These are phyloP conservation scores for Tetrapisispora pingtungensis DNA, from an alignment of 805 yeast species.

Conservation along the genomic window DNA sequence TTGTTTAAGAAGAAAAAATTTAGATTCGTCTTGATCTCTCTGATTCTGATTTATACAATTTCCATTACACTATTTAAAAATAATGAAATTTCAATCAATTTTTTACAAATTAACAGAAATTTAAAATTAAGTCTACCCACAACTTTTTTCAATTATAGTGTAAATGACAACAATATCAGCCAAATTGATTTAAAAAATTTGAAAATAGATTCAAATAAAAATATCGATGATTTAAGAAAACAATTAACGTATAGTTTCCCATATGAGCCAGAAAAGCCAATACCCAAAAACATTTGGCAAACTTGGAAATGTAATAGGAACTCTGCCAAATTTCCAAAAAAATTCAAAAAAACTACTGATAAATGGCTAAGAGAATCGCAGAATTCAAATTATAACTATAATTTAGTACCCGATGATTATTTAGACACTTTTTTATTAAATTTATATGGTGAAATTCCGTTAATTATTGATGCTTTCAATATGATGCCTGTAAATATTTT, in stretches of 20 bases:
- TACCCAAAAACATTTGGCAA: slow-evolving; percentile 86
- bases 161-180: no score
- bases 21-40: neutral
- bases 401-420: slow-evolving; percentile 59
- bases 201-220: neutral
- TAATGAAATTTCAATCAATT: neutral
- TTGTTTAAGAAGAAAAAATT: neutral
- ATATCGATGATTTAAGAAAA: slow-evolving; percentile 16
- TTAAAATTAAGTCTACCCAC: slow-evolving; percentile 15
- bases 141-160: no score
- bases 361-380: slow-evolving; percentile 46
- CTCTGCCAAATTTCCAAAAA: slow-evolving; percentile 46
- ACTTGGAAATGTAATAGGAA: slow-evolving; percentile 72
- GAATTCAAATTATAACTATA: slow-evolving; percentile 37
- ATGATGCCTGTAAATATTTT: slow-evolving; percentile 71
- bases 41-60: neutral
- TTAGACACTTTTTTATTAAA: slow-evolving; percentile 46
- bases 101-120: neutral
- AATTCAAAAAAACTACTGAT: slow-evolving; percentile 39
- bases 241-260: slow-evolving; percentile 68
- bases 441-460: slow-evolving; percentile 63
- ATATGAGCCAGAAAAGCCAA: slow-evolving; percentile 50
- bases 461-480: slow-evolving; percentile 63
- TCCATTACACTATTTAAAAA: neutral
- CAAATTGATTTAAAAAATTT: slow-evolving; percentile 13